Base-by-base conservation (phyloP, 257 asterid species). In the Scutellaria galericulata region DNA sequence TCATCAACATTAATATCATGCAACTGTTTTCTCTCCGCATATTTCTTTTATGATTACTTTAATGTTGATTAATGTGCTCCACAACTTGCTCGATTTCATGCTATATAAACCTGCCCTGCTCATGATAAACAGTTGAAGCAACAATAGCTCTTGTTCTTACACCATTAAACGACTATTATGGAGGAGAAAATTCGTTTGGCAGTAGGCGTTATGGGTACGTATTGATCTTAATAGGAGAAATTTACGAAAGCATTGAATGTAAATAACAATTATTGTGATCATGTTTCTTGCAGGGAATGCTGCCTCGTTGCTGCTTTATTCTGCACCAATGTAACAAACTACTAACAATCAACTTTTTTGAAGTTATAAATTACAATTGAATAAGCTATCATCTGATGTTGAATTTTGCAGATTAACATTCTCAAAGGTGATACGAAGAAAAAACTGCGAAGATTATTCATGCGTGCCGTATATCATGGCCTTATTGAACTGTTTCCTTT, bases 381-480 rank as follows among this genome's bases (percentile, higher is more conserved):
- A 10, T 66, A 22, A 69, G 9, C 27, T 2, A 12, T 24, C 15
- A 64, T 64, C 51, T 71, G 46, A 70, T 55, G 61, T 53, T 45
- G 37, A 67, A 24, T n/a, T 60, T 70, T 65, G 1, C 84, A 92
- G 96, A 74, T 72, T 89, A 41, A 92, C 96, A 6, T 88, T 92
- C 67, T 13, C 75, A 13, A 73, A 77, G 79, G 88, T 92, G 40
- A 64, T 85, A 58, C 81, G 75, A 75, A 89, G 85, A 80, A 89
- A 75, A 63, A 88, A 78, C 70, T 76, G 81, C 0, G 96, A 83
- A 72, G 96, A 73, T 45, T 89, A 81, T 78, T 85, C 96, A 3
- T 88, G 96, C 2, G 78, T 90, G 58, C 96, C 97, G 0, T 92
- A 92, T 69, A 70, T 80, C 56, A 13, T 92, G 55, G 93, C 97